Conservation (phyloP, 805 yeast species). For the Saitoella complicata region DNA sequence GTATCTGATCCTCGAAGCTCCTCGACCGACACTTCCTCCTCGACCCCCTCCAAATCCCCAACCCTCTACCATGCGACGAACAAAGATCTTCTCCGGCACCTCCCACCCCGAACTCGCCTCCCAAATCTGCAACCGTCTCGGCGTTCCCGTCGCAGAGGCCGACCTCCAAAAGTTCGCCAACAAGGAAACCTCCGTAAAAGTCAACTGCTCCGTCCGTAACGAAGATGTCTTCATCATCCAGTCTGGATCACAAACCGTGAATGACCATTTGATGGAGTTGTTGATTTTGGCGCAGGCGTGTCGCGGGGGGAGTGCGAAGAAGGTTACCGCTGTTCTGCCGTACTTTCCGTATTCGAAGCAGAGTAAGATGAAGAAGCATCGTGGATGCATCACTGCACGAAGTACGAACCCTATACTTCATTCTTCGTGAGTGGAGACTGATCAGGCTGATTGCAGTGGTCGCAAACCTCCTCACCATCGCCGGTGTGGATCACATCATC, state of each 20-base stretch:
- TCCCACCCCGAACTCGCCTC: slow-evolving; percentile 92
- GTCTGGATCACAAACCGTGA: slow-evolving; percentile 70
- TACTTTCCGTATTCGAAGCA: slow-evolving; percentile 96
- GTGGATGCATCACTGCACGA: slow-evolving; percentile 97
- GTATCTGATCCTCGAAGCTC: too few relatives aligned
- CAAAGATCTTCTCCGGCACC: slow-evolving; percentile 89
- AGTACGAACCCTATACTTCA: slow-evolving; percentile 10
- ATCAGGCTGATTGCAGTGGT: slow-evolving; percentile 36
- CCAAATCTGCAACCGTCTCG: slow-evolving; percentile 76
- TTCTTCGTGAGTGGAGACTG: background rate
- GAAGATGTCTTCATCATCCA: slow-evolving; percentile 64
- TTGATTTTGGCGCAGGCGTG: slow-evolving; percentile 88
- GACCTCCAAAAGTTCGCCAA: slow-evolving; percentile 83
- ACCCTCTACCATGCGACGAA: slow-evolving; percentile 59
- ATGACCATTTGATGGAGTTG: slow-evolving; percentile 93
- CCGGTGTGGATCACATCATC: slow-evolving; percentile 97
- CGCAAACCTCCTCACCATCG: slow-evolving; percentile 88
- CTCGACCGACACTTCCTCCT: too few relatives aligned
- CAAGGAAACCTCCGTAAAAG: slow-evolving; percentile 94
- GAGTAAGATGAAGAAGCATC: slow-evolving; percentile 93
- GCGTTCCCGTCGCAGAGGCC: slow-evolving; percentile 88
- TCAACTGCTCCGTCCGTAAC: slow-evolving; percentile 48
- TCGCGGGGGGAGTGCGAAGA: slow-evolving; percentile 95
- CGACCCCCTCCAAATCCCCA: too few relatives aligned
- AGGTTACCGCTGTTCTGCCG: slow-evolving; percentile 92